Percentiles rank a stretch among this genome's conserved stretches.
phyloP scores from a whole-genome alignment of 495 filamentous ascomycete species.

The Penicillium waksmanii region DNA sequence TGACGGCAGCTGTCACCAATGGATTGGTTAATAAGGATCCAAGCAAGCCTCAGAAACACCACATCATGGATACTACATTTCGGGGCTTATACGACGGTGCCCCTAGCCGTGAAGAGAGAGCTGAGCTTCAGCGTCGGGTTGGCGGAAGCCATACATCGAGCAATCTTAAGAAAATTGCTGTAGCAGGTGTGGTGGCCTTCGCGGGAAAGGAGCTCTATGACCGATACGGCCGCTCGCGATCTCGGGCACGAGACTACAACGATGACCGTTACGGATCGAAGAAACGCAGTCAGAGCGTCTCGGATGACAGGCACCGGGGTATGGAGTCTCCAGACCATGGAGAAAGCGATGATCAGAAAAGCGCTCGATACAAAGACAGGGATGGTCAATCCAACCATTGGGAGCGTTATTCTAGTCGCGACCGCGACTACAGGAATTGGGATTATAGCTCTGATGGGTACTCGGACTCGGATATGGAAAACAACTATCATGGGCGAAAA shows the following conservation, averaged over 20 bases:
- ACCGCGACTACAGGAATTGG: neutral
- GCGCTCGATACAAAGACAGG: conserved; percentile 11
- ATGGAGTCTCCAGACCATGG: neutral
- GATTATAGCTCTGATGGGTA: conserved; percentile 7
- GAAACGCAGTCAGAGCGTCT: conserved; percentile 12
- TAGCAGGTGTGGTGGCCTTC: conserved; percentile 7
- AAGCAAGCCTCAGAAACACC: conserved; percentile 8
- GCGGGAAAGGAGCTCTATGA: conserved; percentile 14
- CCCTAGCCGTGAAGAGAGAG: conserved; percentile 8
- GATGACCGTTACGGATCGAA: conserved; percentile 1
- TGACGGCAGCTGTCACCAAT: conserved; percentile 11
- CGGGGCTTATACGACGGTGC: neutral
- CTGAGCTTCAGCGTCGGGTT: conserved; percentile 9
- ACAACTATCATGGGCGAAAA: conserved; percentile 2
- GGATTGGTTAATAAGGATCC: conserved; percentile 13
- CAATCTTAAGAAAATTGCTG: conserved; percentile 11
- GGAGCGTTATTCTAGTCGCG: neutral
- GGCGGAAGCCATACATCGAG: neutral
- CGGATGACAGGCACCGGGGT: neutral
- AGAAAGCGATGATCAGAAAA: conserved; percentile 13
- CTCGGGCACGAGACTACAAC: conserved; percentile 4
- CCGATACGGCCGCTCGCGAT: conserved; percentile 11
- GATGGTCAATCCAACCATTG: conserved; percentile 10
- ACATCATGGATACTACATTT: conserved; percentile 12
- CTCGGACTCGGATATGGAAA: conserved; percentile 30